Base-by-base conservation (phyloP, 1,284 basidiomycete genomes). In the Pseudozyma hubeiensis region DNA sequence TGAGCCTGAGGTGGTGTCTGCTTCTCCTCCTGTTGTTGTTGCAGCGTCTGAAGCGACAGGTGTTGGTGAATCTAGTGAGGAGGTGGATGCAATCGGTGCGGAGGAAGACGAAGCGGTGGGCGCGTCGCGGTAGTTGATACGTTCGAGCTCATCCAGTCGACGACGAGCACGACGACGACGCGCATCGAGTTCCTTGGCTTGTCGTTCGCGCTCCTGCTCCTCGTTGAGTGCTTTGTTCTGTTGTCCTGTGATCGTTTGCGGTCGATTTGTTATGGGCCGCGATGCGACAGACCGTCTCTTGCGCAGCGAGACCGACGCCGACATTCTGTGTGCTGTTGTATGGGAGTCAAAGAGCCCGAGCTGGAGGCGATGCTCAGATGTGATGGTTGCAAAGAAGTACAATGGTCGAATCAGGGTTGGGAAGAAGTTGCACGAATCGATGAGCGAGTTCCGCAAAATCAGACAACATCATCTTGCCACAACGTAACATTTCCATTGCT, bases 191-290 rank as follows among this genome's bases (percentile, higher is more conserved):
- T 73, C 56, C n/a, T 56, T 62, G 17, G 64, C 56, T 50, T 68
- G 70, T 19, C 70, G 56, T 39, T 73, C 70, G 35, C 56, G 56
- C 33, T 67, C 60, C 37, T 73, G 64, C n/a, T 73, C 60, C 9
- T 63, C 64, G 41, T 55, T 64, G 43, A 68, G 70, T 34, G 48
- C 55, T 39, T 64, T 67, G 56, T 61, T 55, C 53, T 67, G 70
- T 24, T 73, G 70, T 0, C 70, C 70, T 0, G 70, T 73, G 57
- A 73, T 73, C 24, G 70, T 73, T 17, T 73, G 70, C 24, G 70
- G 70, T 13, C 70, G 70, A 29, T 73, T 73, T 31, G 57, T 73
- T 45, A 57, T 51, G 35, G 70, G 70, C 7, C 57, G 48, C 1
- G 57, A 67, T 31, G 70, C 61, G 47, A 67, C 57, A 7, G 70